Evolutionary conservation across 2,329 filamentous ascomycete genomes (phyloP).

Genomic region (Tolypocladium album): DNA sequence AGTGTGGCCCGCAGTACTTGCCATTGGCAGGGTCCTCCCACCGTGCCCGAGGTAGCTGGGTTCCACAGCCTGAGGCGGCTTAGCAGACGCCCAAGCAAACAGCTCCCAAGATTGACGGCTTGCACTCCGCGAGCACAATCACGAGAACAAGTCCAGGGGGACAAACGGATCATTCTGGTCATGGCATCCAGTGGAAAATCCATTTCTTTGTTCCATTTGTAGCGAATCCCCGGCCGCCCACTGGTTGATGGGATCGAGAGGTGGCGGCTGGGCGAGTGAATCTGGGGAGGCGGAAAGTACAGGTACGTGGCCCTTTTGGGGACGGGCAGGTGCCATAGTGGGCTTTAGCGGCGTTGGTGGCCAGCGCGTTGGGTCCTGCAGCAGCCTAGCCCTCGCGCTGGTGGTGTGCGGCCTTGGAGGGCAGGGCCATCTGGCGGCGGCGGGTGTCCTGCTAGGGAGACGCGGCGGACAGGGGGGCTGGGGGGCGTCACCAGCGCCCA

Average conservation of each 20-base stretch:
- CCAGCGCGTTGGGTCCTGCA: not conserved
- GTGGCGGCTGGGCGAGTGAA: not conserved
- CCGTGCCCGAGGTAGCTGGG: not conserved
- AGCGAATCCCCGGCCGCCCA: not conserved
- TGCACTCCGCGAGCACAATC: not conserved
- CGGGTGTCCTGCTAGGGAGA: not conserved
- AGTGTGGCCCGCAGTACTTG: not conserved
- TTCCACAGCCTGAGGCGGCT: not conserved
- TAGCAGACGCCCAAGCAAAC: not conserved
- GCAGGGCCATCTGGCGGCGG: not conserved
- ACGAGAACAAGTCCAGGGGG: not conserved
- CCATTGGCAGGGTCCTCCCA: not conserved
- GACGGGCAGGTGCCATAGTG: not conserved
- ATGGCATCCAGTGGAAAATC: not conserved
- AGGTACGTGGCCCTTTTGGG: not conserved
- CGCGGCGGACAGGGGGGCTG: constrained; percentile 2
- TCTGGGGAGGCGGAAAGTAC: not conserved
- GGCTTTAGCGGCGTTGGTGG: not conserved
- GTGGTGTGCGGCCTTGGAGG: not conserved
- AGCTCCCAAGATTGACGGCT: not conserved
- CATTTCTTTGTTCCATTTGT: not conserved
- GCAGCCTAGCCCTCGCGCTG: not conserved
- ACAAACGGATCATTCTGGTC: not conserved
- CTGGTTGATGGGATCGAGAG: too few relatives aligned
- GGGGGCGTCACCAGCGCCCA: constrained; percentile 12